Conservation (phyloP, 2,329 filamentous ascomycete species). For the Xylaria sp. region DNA sequence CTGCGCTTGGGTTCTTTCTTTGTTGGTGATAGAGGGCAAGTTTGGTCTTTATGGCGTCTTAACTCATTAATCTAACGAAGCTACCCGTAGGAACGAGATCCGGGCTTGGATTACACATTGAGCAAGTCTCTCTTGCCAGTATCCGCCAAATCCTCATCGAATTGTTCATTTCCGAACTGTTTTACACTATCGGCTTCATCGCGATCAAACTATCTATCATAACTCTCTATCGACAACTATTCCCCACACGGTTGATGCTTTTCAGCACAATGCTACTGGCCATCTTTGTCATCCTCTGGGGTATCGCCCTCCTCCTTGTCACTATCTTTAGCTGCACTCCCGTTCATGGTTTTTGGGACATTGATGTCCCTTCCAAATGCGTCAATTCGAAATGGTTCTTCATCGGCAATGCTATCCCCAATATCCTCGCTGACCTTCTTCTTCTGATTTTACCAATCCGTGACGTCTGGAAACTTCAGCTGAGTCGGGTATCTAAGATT, state of each 20-base stretch:
- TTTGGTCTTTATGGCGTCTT: neutral
- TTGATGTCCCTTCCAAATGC: neutral
- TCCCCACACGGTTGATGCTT: neutral
- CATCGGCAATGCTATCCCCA: neutral
- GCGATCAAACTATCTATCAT: neutral
- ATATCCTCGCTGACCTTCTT: neutral
- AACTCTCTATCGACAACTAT: neutral
- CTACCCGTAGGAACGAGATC: neutral
- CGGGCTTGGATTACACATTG: neutral
- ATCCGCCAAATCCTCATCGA: neutral
- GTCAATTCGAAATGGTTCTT: conserved; percentile 3
- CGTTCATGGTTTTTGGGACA: neutral
- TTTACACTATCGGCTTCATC: neutral
- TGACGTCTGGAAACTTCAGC: neutral
- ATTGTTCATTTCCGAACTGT: neutral
- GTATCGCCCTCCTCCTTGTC: neutral
- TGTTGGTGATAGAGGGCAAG: neutral
- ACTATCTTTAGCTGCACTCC: neutral
- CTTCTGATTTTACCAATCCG: neutral
- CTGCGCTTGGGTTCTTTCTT: neutral
- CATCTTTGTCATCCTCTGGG: neutral
- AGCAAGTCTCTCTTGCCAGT: neutral
- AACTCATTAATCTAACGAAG: neutral
- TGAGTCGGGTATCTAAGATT: neutral
- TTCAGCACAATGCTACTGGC: neutral